Percentiles rank a stretch among this genome's conserved stretches.
Evolutionary conservation across 2,329 filamentous ascomycete species (phyloP).

Genomic region (Pseudogymnoascus destructans): DNA sequence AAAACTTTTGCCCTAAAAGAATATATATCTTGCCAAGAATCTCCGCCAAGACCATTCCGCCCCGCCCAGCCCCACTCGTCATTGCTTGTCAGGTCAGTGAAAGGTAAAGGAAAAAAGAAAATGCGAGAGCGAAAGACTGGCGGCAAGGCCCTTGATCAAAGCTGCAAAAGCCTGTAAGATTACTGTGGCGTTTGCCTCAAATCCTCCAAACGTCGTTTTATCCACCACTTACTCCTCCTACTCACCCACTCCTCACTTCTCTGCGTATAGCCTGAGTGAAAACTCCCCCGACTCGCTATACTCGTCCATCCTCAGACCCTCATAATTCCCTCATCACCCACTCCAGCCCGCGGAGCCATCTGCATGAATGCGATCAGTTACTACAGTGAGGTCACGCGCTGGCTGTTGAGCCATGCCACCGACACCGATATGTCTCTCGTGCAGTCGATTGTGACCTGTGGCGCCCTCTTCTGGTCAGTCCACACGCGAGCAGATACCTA

Average conservation of each 20-base stretch:
- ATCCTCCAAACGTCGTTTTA: background rate
- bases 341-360: slow-evolving; percentile 9
- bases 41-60: background rate
- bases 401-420: slow-evolving; percentile 25
- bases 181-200: background rate
- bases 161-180: slow-evolving; percentile 3
- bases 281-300: background rate
- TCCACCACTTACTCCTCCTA: background rate
- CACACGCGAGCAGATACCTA: background rate
- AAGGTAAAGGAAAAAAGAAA: slow-evolving; percentile 1
- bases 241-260: background rate
- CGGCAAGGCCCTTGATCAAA: background rate
- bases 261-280: background rate
- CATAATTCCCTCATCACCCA: background rate
- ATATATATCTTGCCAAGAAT: background rate
- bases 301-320: background rate
- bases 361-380: slow-evolving; percentile 25
- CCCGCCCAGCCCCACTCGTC: slow-evolving; percentile 7
- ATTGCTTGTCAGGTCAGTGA: background rate
- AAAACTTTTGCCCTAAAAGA: no score
- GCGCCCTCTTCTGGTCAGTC: slow-evolving; percentile 25
- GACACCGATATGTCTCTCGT: slow-evolving; percentile 24
- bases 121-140: background rate
- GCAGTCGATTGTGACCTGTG: slow-evolving; percentile 25
- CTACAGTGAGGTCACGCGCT: slow-evolving; percentile 24